Base-by-base conservation (phyloP, 306 rosid species). In the Hylodesmum podocarpum region DNA sequence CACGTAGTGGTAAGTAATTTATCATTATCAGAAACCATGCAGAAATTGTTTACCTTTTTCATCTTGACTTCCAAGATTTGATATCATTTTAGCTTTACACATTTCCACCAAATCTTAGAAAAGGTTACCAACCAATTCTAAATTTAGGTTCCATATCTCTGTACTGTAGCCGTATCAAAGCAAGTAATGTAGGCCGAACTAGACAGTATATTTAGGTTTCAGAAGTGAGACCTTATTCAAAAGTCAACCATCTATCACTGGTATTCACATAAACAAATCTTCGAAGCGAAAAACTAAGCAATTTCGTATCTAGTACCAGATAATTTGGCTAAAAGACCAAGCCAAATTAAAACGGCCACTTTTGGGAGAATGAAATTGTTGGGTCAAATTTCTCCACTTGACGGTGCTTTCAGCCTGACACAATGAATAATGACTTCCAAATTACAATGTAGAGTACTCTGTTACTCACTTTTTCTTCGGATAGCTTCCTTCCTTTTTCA, bases 381-480 rank as follows among this genome's bases (percentile, higher is more conserved):
- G 28, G 70, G 71, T 73, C 78, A 74, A 70, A 44, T 31, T 16
- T 43, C 70, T 62, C 57, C 15, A 24, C 80, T 61, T 62, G 68
- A 68, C 22, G 39, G 29, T 6, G 59, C 57, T 22, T 57, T 76
- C 76, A 24, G 46, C 39, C 66, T 46, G 36, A 80, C 57, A 73
- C 34, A 44, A 29, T 10, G 7, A 46, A 72, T 15, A 36, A 39
- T 50, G 19, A 68, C 58, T 43, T 41, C 27, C 70, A 73, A 31
- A 55, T 66, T 1, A n/a, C n/a, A n/a, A n/a, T n/a, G n/a, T n/a
- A 41, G 47, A 41, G 16, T 43, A 43, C 18, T 43, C n/a, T n/a
- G n/a, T n/a, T n/a, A 24, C 24, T 53, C 25, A 22, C 33, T 51
- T 9, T 53, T 25, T 25, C 63, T 55, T 55, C 34, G 0, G 24